phyloP scores from a whole-genome alignment of 495 filamentous ascomycete species.

The Podospora conica region DNA sequence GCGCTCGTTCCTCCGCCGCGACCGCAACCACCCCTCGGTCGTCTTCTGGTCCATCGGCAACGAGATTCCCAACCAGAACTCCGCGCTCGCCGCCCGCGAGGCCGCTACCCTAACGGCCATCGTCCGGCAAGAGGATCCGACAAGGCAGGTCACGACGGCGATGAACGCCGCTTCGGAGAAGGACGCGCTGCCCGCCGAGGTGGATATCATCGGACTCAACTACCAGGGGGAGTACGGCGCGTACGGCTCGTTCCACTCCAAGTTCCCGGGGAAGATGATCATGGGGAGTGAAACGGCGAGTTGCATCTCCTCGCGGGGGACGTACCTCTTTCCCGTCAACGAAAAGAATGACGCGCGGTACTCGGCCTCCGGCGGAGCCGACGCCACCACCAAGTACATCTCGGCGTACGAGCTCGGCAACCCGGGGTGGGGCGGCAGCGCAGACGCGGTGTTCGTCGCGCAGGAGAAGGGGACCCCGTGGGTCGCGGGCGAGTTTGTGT shows the following conservation, averaged over 20 bases:
- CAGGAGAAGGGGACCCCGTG: conserved; percentile 39
- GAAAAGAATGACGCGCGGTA: conserved; percentile 24
- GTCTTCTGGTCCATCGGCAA: conserved; percentile 46
- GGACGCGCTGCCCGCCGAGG: conserved; percentile 25
- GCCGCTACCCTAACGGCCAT: conserved; percentile 32
- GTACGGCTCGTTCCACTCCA: conserved; percentile 28
- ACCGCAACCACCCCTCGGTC: conserved; percentile 48
- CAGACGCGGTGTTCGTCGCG: conserved; percentile 42
- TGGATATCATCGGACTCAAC: conserved; percentile 43
- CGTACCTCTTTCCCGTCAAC: conserved; percentile 46
- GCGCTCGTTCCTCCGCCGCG: conserved; percentile 40
- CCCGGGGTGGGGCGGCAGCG: conserved; percentile 34
- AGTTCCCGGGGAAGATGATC: conserved; percentile 41
- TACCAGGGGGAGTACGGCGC: conserved; percentile 39
- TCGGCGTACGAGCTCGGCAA: conserved; percentile 45
- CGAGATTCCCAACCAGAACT: conserved; percentile 38
- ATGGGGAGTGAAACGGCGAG: conserved; percentile 40
- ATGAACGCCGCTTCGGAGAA: conserved; percentile 34
- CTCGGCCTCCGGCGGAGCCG: conserved; percentile 17
- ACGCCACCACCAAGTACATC: conserved; percentile 26
- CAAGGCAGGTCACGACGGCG: conserved; percentile 33
- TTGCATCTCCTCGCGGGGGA: conserved; percentile 39
- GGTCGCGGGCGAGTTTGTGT: conserved; percentile 47
- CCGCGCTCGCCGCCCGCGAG: conserved; percentile 16
- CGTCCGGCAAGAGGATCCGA: conserved; percentile 35